These are phyloP conservation scores for Arthrobotrys sinensis DNA, from an alignment of 2,329 filamentous ascomycete species.

Conservation along the genomic window DNA sequence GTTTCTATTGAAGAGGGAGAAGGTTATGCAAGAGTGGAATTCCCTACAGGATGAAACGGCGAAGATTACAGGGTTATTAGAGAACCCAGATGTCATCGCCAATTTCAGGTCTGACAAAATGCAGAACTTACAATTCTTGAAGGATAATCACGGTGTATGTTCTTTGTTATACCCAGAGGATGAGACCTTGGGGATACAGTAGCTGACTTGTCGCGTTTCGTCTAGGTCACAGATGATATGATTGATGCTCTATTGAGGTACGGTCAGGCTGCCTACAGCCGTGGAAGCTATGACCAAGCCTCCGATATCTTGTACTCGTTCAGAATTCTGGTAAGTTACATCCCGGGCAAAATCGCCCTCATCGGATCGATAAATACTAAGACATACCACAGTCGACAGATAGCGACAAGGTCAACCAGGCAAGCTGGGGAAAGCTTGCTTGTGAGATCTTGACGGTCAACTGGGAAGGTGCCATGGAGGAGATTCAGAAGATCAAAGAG, in stretches of 20 bases:
- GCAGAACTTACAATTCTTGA: constrained; percentile 97
- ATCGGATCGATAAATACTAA: constrained; percentile 1
- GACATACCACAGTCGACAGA: constrained; percentile 78
- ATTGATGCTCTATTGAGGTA: constrained; percentile 96
- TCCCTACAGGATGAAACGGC: constrained; percentile 87
- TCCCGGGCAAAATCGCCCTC: no score
- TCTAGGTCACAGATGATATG: constrained; percentile 88
- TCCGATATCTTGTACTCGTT: constrained; percentile 97
- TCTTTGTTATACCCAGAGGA: background rate
- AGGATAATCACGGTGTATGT: constrained; percentile 91
- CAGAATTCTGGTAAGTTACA: constrained; percentile 78
- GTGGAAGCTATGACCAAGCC: constrained; percentile 90
- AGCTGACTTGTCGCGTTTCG: constrained; percentile 44
- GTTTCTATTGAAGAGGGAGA: constrained; percentile 89
- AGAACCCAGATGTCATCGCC: constrained; percentile 88
- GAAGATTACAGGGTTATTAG: constrained; percentile 89
- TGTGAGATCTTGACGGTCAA: constrained; percentile 94
- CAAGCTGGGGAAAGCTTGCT: constrained; percentile 97
- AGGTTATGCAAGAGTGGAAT: constrained; percentile 86
- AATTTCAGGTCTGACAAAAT: constrained; percentile 96
- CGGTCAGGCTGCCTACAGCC: constrained; percentile 97
- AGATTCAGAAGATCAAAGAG: constrained; percentile 90
- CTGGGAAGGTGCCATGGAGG: constrained; percentile 94
- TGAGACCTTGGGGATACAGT: background rate
- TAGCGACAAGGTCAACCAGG: constrained; percentile 95